phyloP scores from a whole-genome alignment of 2,329 filamentous ascomycete genomes.

The Epichloe baconii region DNA sequence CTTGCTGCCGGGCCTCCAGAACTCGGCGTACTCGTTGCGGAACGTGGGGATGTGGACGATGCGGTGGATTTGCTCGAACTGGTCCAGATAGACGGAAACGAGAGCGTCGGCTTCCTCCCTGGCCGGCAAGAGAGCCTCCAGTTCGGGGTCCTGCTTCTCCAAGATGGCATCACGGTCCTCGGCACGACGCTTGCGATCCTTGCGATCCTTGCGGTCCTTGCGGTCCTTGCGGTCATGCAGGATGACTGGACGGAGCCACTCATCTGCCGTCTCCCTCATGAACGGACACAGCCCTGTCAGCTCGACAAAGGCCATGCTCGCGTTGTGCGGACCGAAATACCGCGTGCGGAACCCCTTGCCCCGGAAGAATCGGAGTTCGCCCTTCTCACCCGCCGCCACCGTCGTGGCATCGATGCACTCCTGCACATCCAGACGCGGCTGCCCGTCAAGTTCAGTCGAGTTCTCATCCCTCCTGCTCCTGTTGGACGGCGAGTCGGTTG shows the following conservation, averaged over 20 bases:
- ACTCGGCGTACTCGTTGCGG: conserved; percentile 39
- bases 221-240: conserved; percentile 43
- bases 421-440: conserved; percentile 22
- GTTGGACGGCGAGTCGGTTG: conserved; percentile 30
- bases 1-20: conserved; percentile 34
- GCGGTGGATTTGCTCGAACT: conserved; percentile 42
- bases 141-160: conserved; percentile 30
- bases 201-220: conserved; percentile 41
- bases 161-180: conserved; percentile 39
- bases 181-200: conserved; percentile 39
- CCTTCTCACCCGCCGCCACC: conserved; percentile 29
- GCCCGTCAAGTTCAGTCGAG: conserved; percentile 16
- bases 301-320: conserved; percentile 47
- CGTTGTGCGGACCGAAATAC: conserved; percentile 48
- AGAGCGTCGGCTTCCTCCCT: conserved; percentile 36
- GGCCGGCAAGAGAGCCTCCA: conserved; percentile 37
- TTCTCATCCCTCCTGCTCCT: conserved; percentile 33
- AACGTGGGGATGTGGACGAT: conserved; percentile 49
- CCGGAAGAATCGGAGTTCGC: conserved; percentile 43
- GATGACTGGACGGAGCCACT: conserved; percentile 46
- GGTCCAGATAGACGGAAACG: conserved; percentile 36
- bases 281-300: conserved; percentile 44
- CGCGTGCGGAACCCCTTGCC: conserved; percentile 47
- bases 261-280: conserved; percentile 49
- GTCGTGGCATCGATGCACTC: conserved; percentile 28